Conservation (phyloP, 2,329 filamentous ascomycete species). For the Arthrobotrys musiformis region DNA sequence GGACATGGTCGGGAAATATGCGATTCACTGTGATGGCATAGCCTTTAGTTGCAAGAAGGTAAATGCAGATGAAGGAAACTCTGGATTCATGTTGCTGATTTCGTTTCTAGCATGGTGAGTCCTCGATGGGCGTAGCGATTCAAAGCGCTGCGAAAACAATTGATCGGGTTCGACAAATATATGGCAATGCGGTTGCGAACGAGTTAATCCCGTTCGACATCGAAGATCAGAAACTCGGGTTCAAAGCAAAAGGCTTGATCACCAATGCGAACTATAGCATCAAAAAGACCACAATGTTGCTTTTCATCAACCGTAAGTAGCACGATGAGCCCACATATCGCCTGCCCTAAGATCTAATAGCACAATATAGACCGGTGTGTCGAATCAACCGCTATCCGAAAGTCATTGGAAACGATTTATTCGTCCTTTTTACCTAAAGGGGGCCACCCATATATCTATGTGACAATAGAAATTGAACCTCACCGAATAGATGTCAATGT, state of each 20-base stretch:
- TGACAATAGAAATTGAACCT: conserved; percentile 92
- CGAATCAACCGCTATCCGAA: conserved; percentile 87
- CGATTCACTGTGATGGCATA: conserved; percentile 89
- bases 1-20: conserved; percentile 91
- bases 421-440: conserved; percentile 88
- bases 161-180: conserved; percentile 89
- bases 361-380: conserved; percentile 74
- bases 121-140: conserved; percentile 82
- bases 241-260: conserved; percentile 80
- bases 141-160: conserved; percentile 76
- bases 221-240: conserved; percentile 81
- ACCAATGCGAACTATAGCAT: conserved; percentile 96
- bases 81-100: neutral
- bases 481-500: conserved; percentile 95
- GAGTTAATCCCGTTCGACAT: conserved; percentile 82
- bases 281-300: conserved; percentile 84
- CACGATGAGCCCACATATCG: neutral
- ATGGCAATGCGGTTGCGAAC: conserved; percentile 84
- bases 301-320: conserved; percentile 83
- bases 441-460: conserved; percentile 91
- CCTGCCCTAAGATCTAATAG: conserved; percentile 4
- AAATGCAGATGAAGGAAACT: neutral
- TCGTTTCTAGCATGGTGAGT: conserved; percentile 74
- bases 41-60: conserved; percentile 93
- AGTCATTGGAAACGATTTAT: conserved; percentile 91